Base-by-base conservation (phyloP, 257 asterid genomes). In the Sherardia arvensis region DNA sequence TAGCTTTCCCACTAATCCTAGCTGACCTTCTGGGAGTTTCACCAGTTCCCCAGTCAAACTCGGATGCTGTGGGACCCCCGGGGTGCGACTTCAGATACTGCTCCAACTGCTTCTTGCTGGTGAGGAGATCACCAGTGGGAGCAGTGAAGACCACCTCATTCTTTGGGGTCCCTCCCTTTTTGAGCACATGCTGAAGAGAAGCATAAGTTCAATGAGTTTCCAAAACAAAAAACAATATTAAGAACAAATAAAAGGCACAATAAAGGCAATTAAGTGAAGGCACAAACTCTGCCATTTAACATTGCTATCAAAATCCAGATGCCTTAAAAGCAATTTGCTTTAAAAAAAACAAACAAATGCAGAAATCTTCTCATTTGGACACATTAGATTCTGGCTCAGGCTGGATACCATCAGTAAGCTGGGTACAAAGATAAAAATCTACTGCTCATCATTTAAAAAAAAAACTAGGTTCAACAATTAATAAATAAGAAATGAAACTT, bases 21-120 rank as follows among this genome's bases (percentile, higher is more conserved):
- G 82, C 69, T 33, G 87, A 81, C 72, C 87, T 76, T 68, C 87
- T 69, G 0, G 84, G 87, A 32, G 82, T 79, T 66, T 81, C 87
- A 40, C 82, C 80, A 47, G 69, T 72, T 34, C 84, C 84, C 87
- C 84, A 81, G 64, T 81, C 77, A 67, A 81, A 81, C 65, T 69
- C 87, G 10, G 74, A 64, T 47, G 70, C 47, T 23, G 67, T 54
- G 4, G 84, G 84, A 40, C 76, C 71, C 7, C 79, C 82, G 18
- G 84, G 79, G 82, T 81, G 80, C 15, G 87, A 74, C 60, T 79
- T 79, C 56, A 81, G 79, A 67, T 81, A 81, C 67, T 66, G 72
- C 63, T 76, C 79, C 77, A 81, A 65, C 51, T 81, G 80, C 51
- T 62, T 78, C 32, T 64, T 74, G 70, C 36, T 71, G 14, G 70